Percentiles rank a stretch among this genome's conserved stretches.
phyloP scores from a whole-genome alignment of 345 rosid species.

The Aquilaria malaccensis region DNA sequence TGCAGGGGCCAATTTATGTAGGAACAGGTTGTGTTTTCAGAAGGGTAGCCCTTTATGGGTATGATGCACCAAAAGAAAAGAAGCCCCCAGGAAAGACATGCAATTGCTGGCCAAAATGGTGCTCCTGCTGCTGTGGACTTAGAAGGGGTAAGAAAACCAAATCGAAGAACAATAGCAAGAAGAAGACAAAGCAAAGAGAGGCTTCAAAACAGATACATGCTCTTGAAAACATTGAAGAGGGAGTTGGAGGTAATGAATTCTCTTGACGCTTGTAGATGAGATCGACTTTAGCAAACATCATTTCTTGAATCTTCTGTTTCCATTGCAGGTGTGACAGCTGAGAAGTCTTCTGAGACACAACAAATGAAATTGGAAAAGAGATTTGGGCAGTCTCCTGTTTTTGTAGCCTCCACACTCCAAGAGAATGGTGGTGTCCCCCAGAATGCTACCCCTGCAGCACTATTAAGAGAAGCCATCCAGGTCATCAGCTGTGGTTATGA shows the following conservation, averaged over 20 bases:
- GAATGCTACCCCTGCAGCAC: constrained; percentile 62
- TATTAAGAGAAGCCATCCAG: constrained; percentile 90
- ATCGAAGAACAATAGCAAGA: constrained; percentile 46
- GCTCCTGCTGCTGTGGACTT: constrained; percentile 68
- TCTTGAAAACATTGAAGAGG: constrained; percentile 75
- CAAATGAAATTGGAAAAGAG: constrained; percentile 83
- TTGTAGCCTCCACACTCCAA: constrained; percentile 60
- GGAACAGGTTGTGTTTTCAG: constrained; percentile 98
- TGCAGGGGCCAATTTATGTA: constrained; percentile 96
- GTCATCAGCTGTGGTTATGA: constrained; percentile 98
- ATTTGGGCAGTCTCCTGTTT: constrained; percentile 92
- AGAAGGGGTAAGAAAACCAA: constrained; percentile 70
- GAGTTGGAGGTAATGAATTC: constrained; percentile 43
- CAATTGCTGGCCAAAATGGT: constrained; percentile 98
- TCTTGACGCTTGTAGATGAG: not conserved
- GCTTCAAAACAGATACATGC: constrained; percentile 91
- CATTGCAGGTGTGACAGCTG: constrained; percentile 34
- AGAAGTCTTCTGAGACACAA: constrained; percentile 43
- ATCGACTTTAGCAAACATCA: not conserved
- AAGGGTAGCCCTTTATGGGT: constrained; percentile 90
- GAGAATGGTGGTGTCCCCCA: constrained; percentile 80
- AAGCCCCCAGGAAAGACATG: constrained; percentile 84
- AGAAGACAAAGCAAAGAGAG: constrained; percentile 64
- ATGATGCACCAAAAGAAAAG: constrained; percentile 88
- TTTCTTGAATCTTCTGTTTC: constrained; percentile 4